phyloP scores from a whole-genome alignment of 2,329 filamentous ascomycete genomes.

The Fusarium robinianum region DNA sequence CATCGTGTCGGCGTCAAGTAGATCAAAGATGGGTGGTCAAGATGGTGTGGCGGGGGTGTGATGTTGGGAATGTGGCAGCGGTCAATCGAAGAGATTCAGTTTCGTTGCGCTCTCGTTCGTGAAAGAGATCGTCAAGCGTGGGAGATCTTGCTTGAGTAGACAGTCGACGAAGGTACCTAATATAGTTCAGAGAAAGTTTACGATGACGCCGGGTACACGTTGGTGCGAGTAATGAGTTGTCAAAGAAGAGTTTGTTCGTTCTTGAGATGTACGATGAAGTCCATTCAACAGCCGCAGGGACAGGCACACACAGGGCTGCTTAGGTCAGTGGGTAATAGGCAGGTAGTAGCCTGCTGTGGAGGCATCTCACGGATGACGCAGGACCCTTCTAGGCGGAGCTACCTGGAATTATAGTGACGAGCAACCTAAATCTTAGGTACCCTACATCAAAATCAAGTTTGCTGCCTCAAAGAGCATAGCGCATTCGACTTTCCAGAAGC shows the following conservation, averaged over 20 bases:
- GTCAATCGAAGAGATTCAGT: constrained; percentile 20
- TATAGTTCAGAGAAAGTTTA: neutral
- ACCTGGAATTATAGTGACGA: constrained; percentile 8
- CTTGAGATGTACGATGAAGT: constrained; percentile 19
- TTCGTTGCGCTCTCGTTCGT: too few species aligned
- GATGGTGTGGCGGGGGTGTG: constrained; percentile 13
- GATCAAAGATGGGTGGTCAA: constrained; percentile 4
- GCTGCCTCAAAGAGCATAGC: constrained; percentile 18
- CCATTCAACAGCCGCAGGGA: constrained; percentile 10
- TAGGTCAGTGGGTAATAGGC: constrained; percentile 23
- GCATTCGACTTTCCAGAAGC: constrained; percentile 1
- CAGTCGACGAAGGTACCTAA: too few species aligned
- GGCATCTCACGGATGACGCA: constrained; percentile 44
- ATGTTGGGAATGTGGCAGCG: constrained; percentile 12
- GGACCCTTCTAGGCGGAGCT: too few species aligned
- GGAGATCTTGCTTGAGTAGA: too few species aligned
- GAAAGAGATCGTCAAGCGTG: too few species aligned
- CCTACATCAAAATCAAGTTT: too few species aligned
- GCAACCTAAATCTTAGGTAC: constrained; percentile 2
- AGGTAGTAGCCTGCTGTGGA: constrained; percentile 29
- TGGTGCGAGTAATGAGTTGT: constrained; percentile 6
- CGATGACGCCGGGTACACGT: neutral
- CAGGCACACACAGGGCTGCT: constrained; percentile 19
- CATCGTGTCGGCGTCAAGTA: constrained; percentile 23
- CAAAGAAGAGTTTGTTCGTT: constrained; percentile 17